These are phyloP conservation scores for Globisporangium echinulatum DNA, from an alignment of 352 stramenopile genomes.

Conservation along the genomic window DNA sequence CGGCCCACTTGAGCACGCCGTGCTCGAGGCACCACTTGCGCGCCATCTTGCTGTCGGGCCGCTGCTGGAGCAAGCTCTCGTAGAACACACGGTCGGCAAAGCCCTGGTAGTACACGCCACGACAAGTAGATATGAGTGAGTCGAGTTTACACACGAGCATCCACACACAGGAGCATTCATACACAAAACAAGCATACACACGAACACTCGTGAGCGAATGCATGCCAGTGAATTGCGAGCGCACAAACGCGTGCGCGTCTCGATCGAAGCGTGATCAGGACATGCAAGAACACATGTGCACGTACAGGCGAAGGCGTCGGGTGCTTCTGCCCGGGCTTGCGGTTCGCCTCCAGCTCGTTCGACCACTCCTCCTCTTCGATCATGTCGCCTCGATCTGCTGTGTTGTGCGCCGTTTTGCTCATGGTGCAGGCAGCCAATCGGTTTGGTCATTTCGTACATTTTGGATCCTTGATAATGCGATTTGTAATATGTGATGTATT, in stretches of 20 bases:
- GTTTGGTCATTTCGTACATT: too few relatives aligned
- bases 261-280: not conserved
- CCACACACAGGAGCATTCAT: not conserved
- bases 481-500: too few relatives aligned
- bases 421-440: too few relatives aligned
- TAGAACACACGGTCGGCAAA: constrained; percentile 89
- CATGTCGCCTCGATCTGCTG: constrained; percentile 18
- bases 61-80: constrained; percentile 84
- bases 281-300: not conserved
- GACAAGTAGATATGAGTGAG: not conserved
- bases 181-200: too few relatives aligned
- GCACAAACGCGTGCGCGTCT: not conserved
- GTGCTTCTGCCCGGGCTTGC: constrained; percentile 85
- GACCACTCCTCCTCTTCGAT: constrained; percentile 86
- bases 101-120: constrained; percentile 26
- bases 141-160: not conserved
- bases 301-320: constrained; percentile 75
- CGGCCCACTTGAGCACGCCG: constrained; percentile 82
- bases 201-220: not conserved
- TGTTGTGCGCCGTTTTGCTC: too few relatives aligned
- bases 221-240: not conserved
- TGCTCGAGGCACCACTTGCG: constrained; percentile 90
- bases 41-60: constrained; percentile 78
- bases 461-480: too few relatives aligned
- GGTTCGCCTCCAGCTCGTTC: constrained; percentile 86